Evolutionary conservation across 257 asterid species (phyloP).

Genomic region (Mitragyna speciosa): DNA sequence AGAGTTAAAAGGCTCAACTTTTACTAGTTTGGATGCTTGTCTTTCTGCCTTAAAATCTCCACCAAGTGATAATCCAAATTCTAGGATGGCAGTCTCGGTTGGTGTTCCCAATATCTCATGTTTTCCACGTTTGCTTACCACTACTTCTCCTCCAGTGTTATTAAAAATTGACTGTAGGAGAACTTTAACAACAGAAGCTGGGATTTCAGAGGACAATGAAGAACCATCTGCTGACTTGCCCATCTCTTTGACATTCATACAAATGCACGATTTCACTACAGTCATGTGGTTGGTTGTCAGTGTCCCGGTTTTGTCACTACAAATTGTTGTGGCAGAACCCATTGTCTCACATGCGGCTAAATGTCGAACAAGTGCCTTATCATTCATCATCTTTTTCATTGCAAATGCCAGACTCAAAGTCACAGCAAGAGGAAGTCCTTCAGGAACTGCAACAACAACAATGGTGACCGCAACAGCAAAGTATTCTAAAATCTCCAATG

Average conservation of each 20-base stretch:
- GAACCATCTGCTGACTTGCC: conserved; percentile 34
- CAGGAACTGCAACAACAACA: conserved; percentile 93
- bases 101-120: conserved; percentile 81
- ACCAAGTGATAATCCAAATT: conserved; percentile 73
- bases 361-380: conserved; percentile 86
- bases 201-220: conserved; percentile 40
- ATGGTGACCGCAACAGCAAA: conserved; percentile 88
- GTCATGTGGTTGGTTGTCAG: conserved; percentile 88
- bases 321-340: conserved; percentile 91
- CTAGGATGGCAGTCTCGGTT: conserved; percentile 81
- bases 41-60: conserved; percentile 62
- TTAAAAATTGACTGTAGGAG: conserved; percentile 74
- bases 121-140: conserved; percentile 52
- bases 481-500: conserved; percentile 68
- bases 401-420: conserved; percentile 91
- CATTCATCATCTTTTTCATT: conserved; percentile 96
- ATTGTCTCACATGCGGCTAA: conserved; percentile 96
- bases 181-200: conserved; percentile 39
- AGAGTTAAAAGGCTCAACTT: conserved; percentile 88
- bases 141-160: conserved; percentile 89
- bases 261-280: conserved; percentile 75
- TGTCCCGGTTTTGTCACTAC: conserved; percentile 93
- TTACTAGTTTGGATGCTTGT: conserved; percentile 46
- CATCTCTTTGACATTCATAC: conserved; percentile 54
- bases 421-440: conserved; percentile 90